These are phyloP conservation scores for Salix viminalis DNA, from an alignment of 345 rosid species.

Conservation along the genomic window DNA sequence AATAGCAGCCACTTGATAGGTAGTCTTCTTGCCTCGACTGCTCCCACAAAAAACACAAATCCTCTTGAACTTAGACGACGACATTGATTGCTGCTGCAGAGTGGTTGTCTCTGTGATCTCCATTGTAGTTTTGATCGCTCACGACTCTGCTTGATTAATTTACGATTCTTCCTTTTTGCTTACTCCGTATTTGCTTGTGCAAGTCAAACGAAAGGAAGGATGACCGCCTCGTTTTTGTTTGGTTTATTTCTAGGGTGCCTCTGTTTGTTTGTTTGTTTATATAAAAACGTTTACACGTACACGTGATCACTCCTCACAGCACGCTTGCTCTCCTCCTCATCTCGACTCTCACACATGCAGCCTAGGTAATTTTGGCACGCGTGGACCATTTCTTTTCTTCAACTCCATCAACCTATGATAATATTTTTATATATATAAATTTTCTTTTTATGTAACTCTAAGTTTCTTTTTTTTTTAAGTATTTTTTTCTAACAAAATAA, in stretches of 20 bases:
- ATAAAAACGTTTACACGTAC: conserved; percentile 32
- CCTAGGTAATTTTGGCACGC: conserved; percentile 42
- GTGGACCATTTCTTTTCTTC: conserved; percentile 33
- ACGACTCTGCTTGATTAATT: background rate
- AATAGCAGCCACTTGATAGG: conserved; percentile 73
- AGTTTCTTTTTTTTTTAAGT: too few relatives aligned
- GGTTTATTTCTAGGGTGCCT: conserved; percentile 5
- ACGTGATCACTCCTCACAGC: conserved; percentile 51
- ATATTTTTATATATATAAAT: too few relatives aligned
- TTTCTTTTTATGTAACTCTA: too few relatives aligned
- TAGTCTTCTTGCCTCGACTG: conserved; percentile 72
- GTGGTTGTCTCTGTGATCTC: conserved; percentile 31
- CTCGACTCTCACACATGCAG: conserved; percentile 13
- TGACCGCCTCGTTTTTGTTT: background rate
- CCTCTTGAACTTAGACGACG: conserved; percentile 55
- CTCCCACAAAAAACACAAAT: conserved; percentile 97
- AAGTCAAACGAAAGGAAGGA: conserved; percentile 4
- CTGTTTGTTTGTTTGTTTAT: conserved; percentile 27
- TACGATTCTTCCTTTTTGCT: background rate
- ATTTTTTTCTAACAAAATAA: too few relatives aligned
- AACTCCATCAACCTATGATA: too few relatives aligned
- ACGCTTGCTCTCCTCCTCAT: conserved; percentile 40
- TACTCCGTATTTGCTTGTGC: background rate
- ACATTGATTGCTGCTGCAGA: conserved; percentile 8
- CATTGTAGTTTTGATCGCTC: conserved; percentile 8